Percentiles rank a stretch among this genome's conserved stretches.
Evolutionary conservation across 1,284 basidiomycete genomes (phyloP).

Genomic region (Cutaneotrichosporon daszewskae): DNA sequence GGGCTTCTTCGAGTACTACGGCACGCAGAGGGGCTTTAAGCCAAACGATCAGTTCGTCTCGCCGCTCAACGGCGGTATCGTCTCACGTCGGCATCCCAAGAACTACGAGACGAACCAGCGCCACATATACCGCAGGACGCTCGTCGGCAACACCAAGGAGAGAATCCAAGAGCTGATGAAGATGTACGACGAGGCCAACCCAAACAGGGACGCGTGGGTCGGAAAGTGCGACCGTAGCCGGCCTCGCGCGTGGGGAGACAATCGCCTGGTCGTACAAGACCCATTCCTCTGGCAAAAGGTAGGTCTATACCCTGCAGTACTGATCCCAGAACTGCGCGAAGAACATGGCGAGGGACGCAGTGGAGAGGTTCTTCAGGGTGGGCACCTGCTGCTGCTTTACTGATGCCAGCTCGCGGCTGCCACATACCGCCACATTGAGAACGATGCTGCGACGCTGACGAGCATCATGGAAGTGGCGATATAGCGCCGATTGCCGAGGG

Average conservation of each 20-base stretch:
- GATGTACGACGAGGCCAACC: slow-evolving; percentile 9
- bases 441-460: too few relatives aligned
- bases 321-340: slow-evolving; percentile 23
- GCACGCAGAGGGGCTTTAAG: slow-evolving; percentile 17
- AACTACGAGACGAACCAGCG: not conserved
- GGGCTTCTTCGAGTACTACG: slow-evolving; percentile 38
- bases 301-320: slow-evolving; percentile 1
- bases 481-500: too few relatives aligned
- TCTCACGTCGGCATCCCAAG: not conserved
- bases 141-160: not conserved
- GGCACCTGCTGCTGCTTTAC: not conserved
- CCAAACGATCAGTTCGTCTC: slow-evolving; percentile 27
- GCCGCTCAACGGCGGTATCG: slow-evolving; percentile 33
- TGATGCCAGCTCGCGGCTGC: too few relatives aligned
- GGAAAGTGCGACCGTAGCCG: slow-evolving; percentile 33
- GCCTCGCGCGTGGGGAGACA: slow-evolving; percentile 34
- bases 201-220: slow-evolving; percentile 18
- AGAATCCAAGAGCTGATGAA: not conserved
- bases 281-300: slow-evolving; percentile 48
- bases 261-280: slow-evolving; percentile 42
- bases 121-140: not conserved
- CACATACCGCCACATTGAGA: too few relatives aligned
- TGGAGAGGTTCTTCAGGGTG: slow-evolving; percentile 8
- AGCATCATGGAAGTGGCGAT: too few relatives aligned
- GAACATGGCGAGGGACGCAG: slow-evolving; percentile 10